Evolutionary conservation across 169 alveolate genomes (phyloP).

Genomic region (Plasmodium knowlesi): DNA sequence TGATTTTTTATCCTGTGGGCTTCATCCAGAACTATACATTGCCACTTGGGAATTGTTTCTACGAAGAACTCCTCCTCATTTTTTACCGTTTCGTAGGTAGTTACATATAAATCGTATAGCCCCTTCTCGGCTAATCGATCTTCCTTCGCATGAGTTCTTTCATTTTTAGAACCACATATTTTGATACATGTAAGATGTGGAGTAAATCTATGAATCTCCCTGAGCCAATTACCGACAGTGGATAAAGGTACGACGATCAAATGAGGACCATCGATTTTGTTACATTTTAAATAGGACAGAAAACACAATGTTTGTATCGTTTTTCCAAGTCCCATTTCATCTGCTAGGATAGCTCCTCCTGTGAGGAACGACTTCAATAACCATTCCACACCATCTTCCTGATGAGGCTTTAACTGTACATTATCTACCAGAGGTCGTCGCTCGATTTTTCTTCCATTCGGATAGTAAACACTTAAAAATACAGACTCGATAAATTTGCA

Average conservation of each 20-base stretch:
- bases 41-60: constrained; percentile 92
- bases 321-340: constrained; percentile 95
- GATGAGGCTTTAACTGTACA: constrained; percentile 90
- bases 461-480: constrained; percentile 80
- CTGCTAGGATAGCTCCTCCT: constrained; percentile 94
- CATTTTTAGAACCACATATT: constrained; percentile 91
- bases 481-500: constrained; percentile 83
- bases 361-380: constrained; percentile 87
- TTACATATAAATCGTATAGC: constrained; percentile 89
- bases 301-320: constrained; percentile 92
- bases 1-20: constrained; percentile 99
- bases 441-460: constrained; percentile 83
- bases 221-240: constrained; percentile 96
- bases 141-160: constrained; percentile 89
- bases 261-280: constrained; percentile 93
- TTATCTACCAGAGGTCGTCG: constrained; percentile 87
- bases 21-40: constrained; percentile 97
- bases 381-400: constrained; percentile 93
- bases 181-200: constrained; percentile 90
- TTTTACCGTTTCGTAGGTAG: constrained; percentile 94
- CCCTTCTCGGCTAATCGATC: constrained; percentile 89
- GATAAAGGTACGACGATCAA: constrained; percentile 96
- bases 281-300: constrained; percentile 86
- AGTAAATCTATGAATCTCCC: constrained; percentile 92
- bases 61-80: constrained; percentile 92